Evolutionary conservation across 192 early-diverging fungal genomes (phyloP).

Genomic region (Backusella luteola): DNA sequence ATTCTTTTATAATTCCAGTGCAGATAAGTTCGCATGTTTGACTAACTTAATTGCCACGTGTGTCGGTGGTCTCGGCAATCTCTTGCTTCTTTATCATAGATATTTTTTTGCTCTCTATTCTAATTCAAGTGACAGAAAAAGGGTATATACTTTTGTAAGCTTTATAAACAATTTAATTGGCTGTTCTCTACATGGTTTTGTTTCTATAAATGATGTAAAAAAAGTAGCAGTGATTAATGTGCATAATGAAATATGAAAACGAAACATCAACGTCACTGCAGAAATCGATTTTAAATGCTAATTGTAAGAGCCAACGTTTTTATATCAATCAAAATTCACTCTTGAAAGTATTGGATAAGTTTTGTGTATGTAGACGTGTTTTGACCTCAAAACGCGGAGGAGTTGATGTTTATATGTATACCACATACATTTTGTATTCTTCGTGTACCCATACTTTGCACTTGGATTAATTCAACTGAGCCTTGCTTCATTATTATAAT

Average conservation of each 20-base stretch:
- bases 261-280: not conserved
- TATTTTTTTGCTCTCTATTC: not conserved
- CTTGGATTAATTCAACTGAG: not conserved
- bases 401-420: not conserved
- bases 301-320: not conserved
- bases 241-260: not conserved
- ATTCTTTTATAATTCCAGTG: not conserved
- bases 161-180: not conserved
- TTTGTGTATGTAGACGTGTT: not conserved
- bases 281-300: not conserved
- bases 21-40: slow-evolving; percentile 5
- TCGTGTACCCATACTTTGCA: not conserved
- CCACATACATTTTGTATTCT: not conserved
- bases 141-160: not conserved
- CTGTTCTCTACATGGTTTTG: not conserved
- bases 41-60: slow-evolving; percentile 7
- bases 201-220: not conserved
- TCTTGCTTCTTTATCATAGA: not conserved
- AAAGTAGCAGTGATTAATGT: not conserved
- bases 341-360: not conserved
- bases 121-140: not conserved
- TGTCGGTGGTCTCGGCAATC: slow-evolving; percentile 6
- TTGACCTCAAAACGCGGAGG: not conserved
- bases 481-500: not conserved
- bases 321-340: not conserved